These are phyloP conservation scores for Sphenostylis stenocarpa DNA, from an alignment of 306 rosid genomes.

Conservation along the genomic window DNA sequence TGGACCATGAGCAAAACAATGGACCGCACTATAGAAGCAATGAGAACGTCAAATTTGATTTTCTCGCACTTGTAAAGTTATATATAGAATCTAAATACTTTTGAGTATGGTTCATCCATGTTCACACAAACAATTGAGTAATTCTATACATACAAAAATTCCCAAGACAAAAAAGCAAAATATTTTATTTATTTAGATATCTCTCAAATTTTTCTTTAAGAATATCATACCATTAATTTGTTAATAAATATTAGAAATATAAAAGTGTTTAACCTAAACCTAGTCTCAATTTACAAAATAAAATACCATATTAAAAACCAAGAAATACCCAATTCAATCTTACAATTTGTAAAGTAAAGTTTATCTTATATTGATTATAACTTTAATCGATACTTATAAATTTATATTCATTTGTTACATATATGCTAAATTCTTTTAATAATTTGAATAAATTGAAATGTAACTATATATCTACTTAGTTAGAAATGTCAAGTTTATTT, in stretches of 20 bases:
- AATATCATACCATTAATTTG: neutral
- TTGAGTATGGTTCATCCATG: neutral
- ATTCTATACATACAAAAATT: constrained; percentile 6
- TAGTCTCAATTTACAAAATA: too few species aligned
- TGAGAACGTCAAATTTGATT: constrained; percentile 24
- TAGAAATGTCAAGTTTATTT: too few species aligned
- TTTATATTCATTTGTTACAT: neutral
- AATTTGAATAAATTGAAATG: neutral
- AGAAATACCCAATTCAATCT: too few species aligned
- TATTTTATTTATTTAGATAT: neutral
- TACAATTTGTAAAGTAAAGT: too few species aligned
- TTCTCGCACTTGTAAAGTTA: constrained; percentile 3
- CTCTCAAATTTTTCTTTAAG: neutral
- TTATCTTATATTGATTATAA: too few species aligned
- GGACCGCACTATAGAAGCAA: neutral
- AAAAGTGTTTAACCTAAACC: too few species aligned
- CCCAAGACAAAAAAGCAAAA: neutral
- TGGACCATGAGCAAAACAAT: constrained; percentile 4
- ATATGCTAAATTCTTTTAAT: neutral
- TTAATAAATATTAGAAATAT: too few species aligned
- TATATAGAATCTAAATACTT: constrained; percentile 20
- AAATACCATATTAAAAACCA: too few species aligned
- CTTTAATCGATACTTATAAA: neutral
- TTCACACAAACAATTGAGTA: neutral
- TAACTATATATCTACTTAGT: too few species aligned